phyloP scores from a whole-genome alignment of 2,329 filamentous ascomycete species.

The Aspergillus vadensis region DNA sequence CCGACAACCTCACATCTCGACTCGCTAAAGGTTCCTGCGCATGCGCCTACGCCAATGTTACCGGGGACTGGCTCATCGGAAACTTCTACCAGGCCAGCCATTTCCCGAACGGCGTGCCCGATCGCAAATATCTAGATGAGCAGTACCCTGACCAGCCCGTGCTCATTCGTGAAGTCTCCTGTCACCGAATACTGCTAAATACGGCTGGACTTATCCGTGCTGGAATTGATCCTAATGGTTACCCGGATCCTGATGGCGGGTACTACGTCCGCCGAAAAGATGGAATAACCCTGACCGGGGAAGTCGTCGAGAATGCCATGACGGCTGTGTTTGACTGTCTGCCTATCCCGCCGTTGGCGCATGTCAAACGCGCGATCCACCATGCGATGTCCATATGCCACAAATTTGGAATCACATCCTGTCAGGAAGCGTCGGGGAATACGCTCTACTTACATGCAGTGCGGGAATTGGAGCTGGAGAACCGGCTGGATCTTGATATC shows the following conservation, averaged over 20 bases:
- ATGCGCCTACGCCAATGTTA: conserved; percentile 28
- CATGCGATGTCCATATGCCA: conserved; percentile 28
- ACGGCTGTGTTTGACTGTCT: conserved; percentile 24
- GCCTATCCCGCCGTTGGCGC: conserved; percentile 23
- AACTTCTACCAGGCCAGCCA: conserved; percentile 20
- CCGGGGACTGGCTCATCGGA: conserved; percentile 28
- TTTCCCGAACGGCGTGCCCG: conserved; percentile 21
- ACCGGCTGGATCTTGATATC: conserved; percentile 29
- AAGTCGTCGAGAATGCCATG: conserved; percentile 31
- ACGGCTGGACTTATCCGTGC: conserved; percentile 28
- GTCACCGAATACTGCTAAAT: conserved; percentile 32
- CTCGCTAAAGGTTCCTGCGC: conserved; percentile 30
- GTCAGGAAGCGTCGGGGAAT: conserved; percentile 36
- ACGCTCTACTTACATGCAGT: conserved; percentile 29
- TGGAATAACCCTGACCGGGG: conserved; percentile 31
- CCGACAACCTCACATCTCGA: conserved; percentile 24
- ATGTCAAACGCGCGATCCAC: conserved; percentile 29
- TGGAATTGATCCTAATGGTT: conserved; percentile 26
- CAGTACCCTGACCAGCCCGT: conserved; percentile 35
- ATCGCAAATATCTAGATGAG: conserved; percentile 27
- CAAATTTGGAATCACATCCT: conserved; percentile 33
- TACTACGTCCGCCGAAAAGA: conserved; percentile 28
- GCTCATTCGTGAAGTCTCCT: conserved; percentile 30
- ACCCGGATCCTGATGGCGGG: conserved; percentile 24
- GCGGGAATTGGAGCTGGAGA: conserved; percentile 28